Evolutionary conservation across 2,329 filamentous ascomycete species (phyloP).

Genomic region (Diplocarpon mali): DNA sequence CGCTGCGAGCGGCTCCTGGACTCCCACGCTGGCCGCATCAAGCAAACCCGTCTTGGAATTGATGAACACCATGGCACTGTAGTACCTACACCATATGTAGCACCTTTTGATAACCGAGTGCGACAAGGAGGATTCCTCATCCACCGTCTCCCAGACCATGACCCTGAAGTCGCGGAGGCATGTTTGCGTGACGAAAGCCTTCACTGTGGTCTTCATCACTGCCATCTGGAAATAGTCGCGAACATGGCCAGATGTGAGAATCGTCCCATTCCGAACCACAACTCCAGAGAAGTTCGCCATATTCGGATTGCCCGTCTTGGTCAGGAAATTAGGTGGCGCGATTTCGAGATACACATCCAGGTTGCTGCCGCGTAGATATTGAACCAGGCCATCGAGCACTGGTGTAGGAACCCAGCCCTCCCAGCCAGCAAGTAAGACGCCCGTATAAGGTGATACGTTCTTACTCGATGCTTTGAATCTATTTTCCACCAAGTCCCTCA

Average conservation of each 20-base stretch:
- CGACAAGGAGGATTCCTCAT: constrained; percentile 1
- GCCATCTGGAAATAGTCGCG: constrained; percentile 6
- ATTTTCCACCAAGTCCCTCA: constrained; percentile 1
- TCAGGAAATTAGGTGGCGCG: constrained; percentile 1
- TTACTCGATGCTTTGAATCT: neutral
- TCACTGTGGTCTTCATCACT: constrained; percentile 4
- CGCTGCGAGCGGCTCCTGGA: constrained; percentile 1
- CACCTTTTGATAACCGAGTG: constrained; percentile 5
- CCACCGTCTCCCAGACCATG: constrained; percentile 3
- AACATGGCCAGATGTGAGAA: constrained; percentile 2
- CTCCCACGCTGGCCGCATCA: neutral
- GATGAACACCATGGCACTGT: constrained; percentile 5
- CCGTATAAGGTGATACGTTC: neutral
- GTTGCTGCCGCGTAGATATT: neutral
- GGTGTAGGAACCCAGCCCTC: constrained; percentile 2
- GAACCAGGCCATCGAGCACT: constrained; percentile 1
- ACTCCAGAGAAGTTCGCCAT: constrained; percentile 4
- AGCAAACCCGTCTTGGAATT: constrained; percentile 1
- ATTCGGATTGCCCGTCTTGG: neutral
- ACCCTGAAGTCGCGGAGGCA: constrained; percentile 3
- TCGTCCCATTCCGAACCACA: constrained; percentile 3
- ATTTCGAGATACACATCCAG: constrained; percentile 5
- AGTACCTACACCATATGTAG: constrained; percentile 6
- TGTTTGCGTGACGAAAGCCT: constrained; percentile 4
- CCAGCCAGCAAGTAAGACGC: constrained; percentile 3